Evolutionary conservation across 1,284 basidiomycete genomes (phyloP), one percentile per base, ranked within the genome.

Genomic region (Ceratorhiza oryzae-sativae): DNA sequence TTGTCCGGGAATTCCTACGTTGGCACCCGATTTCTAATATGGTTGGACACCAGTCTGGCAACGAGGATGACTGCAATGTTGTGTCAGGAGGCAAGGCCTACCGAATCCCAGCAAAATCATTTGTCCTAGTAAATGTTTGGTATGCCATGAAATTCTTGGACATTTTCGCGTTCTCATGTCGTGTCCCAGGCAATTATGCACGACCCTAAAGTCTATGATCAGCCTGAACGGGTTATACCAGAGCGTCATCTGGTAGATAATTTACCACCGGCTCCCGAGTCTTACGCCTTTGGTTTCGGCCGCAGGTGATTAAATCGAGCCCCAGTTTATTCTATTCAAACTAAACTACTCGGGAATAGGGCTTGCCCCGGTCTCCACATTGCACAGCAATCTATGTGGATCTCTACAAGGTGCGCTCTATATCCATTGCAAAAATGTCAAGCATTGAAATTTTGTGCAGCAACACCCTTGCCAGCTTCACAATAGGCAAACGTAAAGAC

Each of bases 191-290:
- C 25, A 68, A 56, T 68, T 18, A 41, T 98, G 59, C 96, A 98
- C 80, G 97, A 99, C 80, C 87, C 92, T 20, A 84, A 85, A 51
- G 89, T 95, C 68, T 99, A 93, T 84, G 92, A 93, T 39, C 86
- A 96, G 71, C 95, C 97, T 1, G 93, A 97, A 48, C 80, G 82
- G 73, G 90, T 98, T 81, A 77, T 84, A 36, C 97, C 97, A 8
- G 96, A 98, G 80, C 90, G 97, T 75, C 99, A 95, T 95, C 84
- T 98, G 62, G 91, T 94, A 77, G 87, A 90, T 65, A 82, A 88
- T 18, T 87, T 89, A 77, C 82, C 85, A 25, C 65, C 65, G 15
- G 23, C 32, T 20, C 65, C 65, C 2, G 65, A 68, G 39, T 30
- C 20, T 27, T 68, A 56, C 46, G 65, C 65, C 1, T 68, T 68